These are phyloP conservation scores for Iris macrosiphon DNA, from an alignment of 106 monocot genomes.

Conservation along the genomic window DNA sequence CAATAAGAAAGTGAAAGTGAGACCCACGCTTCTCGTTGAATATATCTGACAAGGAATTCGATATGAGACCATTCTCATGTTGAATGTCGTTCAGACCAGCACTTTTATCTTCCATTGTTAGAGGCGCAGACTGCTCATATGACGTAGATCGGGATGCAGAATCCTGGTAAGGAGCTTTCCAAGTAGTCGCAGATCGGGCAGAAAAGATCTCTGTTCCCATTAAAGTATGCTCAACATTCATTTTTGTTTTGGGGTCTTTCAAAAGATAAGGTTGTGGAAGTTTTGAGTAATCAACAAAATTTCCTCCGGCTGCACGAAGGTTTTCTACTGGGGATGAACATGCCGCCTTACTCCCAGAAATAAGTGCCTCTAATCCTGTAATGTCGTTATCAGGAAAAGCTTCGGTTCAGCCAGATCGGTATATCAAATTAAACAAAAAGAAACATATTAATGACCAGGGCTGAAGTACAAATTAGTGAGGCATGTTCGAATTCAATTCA, in stretches of 20 bases:
- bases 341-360: slow-evolving; percentile 24
- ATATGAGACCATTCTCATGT: slow-evolving; percentile 43
- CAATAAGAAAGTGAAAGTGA: background rate
- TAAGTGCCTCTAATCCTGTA: slow-evolving; percentile 16
- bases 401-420: too few species aligned
- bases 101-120: slow-evolving; percentile 12
- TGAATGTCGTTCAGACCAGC: slow-evolving; percentile 13
- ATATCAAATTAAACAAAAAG: too few species aligned
- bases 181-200: slow-evolving; percentile 12
- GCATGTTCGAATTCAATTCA: background rate
- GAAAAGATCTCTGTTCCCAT: slow-evolving; percentile 5
- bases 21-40: slow-evolving; percentile 48
- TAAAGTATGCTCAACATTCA: slow-evolving; percentile 12
- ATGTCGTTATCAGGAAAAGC: background rate
- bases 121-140: slow-evolving; percentile 14
- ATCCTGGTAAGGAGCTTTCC: slow-evolving; percentile 21
- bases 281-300: slow-evolving; percentile 14
- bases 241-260: slow-evolving; percentile 19
- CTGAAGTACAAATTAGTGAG: background rate
- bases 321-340: slow-evolving; percentile 28
- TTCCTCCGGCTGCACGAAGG: slow-evolving; percentile 11
- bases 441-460: background rate
- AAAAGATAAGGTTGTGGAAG: slow-evolving; percentile 8
- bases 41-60: slow-evolving; percentile 52
- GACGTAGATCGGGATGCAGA: slow-evolving; percentile 5